A percentile compares a stretch with the other conserved stretches of the same genome.
Conservation (phyloP, 2,329 filamentous ascomycete species). For the Aspergillus novoparasiticus region DNA sequence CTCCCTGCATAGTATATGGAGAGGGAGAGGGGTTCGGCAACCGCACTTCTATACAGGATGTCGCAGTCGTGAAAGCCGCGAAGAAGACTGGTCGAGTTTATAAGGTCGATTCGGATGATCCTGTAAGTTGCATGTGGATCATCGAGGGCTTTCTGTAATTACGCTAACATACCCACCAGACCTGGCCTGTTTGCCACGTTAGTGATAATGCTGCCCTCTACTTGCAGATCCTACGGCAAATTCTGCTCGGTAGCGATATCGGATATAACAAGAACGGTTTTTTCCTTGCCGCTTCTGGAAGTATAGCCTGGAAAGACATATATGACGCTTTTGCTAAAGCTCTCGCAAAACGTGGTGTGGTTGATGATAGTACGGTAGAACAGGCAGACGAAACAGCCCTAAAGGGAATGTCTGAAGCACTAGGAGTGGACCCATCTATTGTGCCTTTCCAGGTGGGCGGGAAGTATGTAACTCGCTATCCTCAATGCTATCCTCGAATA, state of each 20-base stretch:
- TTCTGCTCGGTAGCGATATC: slow-evolving; percentile 43
- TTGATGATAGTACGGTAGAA: slow-evolving; percentile 42
- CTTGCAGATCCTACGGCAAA: slow-evolving; percentile 48
- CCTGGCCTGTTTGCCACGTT: slow-evolving; percentile 59
- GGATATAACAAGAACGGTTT: slow-evolving; percentile 50
- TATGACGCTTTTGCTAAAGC: slow-evolving; percentile 50
- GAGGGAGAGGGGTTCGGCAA: slow-evolving; percentile 55
- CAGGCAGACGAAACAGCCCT: slow-evolving; percentile 41
- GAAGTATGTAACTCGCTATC: slow-evolving; percentile 34
- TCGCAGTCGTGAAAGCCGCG: slow-evolving; percentile 52
- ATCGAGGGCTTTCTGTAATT: background rate
- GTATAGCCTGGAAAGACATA: slow-evolving; percentile 54
- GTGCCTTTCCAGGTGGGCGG: slow-evolving; percentile 50
- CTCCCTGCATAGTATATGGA: slow-evolving; percentile 58
- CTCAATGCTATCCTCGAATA: background rate
- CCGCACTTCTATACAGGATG: slow-evolving; percentile 54
- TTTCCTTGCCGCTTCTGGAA: slow-evolving; percentile 54
- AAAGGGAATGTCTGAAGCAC: slow-evolving; percentile 45
- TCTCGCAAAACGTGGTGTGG: slow-evolving; percentile 43
- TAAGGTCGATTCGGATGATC: slow-evolving; percentile 42
- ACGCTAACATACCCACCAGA: slow-evolving; percentile 28
- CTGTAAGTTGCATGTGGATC: slow-evolving; percentile 28
- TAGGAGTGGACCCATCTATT: slow-evolving; percentile 36
- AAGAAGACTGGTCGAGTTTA: slow-evolving; percentile 45
- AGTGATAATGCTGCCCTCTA: slow-evolving; percentile 52